Evolutionary conservation across 164 flowering plant species (phyloP), one percentile per base, ranked within the genome.

Genomic region (Taxillus chinensis): DNA sequence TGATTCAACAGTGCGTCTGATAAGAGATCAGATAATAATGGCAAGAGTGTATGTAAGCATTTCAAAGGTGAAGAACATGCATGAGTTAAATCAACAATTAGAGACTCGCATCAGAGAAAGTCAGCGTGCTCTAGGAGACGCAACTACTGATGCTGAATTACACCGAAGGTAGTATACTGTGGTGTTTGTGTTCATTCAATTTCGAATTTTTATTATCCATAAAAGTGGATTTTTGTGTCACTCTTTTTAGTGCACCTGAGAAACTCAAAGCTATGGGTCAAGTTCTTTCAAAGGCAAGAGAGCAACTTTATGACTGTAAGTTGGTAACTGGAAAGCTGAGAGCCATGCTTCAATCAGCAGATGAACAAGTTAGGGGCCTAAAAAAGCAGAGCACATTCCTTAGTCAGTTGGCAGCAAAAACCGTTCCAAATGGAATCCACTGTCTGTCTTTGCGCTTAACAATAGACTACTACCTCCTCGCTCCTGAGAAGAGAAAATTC

Each of bases 281-380:
- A 80, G 85, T 84, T 66, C 73, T 95, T 46, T 75, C 96, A 49
- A 87, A 87, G 78, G 87, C 89, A 12, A 91, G 73, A 73, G 93
- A 80, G 71, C 81, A 86, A 64, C 69, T 91, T 46, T 91, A 86
- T 75, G 95, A 91, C 71, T 95, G 99, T 75, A 86, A 84, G 68
- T 68, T 87, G 79, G 96, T 91, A 6, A 87, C 95, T n/a, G 77
- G 78, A 68, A 86, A 86, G 78, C 82, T 95, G 57, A 86, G 99
- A 76, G 98, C 89, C 37, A 95, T 95, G 99, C 96, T 91, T 69
- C 98, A 87, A 69, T 79, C 98, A 62, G 98, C 96, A 54, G 99
- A 95, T 77, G 98, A 89, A 62, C 96, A 86, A 78, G 96, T 91
- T 39, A 81, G 98, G 70, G 76, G 95, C 79, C 78, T 95, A 75